Evolutionary conservation across 371 early-diverging fungal species (phyloP).

Genomic region (Globomyces sp.): DNA sequence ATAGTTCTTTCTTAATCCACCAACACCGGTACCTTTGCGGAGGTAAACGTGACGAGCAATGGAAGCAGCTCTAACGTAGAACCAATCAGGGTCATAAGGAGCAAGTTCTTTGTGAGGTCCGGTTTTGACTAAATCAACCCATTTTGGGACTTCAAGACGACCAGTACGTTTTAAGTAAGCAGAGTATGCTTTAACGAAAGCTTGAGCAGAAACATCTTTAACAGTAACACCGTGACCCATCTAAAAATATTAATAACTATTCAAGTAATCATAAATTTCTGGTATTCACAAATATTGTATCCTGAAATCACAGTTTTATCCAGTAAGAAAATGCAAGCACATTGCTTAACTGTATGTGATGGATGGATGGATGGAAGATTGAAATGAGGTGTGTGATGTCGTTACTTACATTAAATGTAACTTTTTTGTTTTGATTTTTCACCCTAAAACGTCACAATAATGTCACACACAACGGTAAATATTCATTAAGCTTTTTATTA

Average conservation of each 20-base stretch:
- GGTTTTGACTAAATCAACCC: conserved; percentile 98
- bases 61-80: conserved; percentile 94
- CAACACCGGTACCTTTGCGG: conserved; percentile 90
- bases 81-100: conserved; percentile 98
- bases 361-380: too few relatives aligned
- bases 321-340: too few relatives aligned
- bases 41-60: conserved; percentile 98
- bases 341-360: too few relatives aligned
- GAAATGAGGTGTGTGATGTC: too few relatives aligned
- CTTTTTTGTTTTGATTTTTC: too few relatives aligned
- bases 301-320: too few relatives aligned
- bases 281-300: too few relatives aligned
- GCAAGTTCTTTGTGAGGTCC: conserved; percentile 93
- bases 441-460: too few relatives aligned
- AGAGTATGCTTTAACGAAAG: conserved; percentile 96
- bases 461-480: too few relatives aligned
- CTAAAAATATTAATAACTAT: not conserved
- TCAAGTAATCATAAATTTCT: not conserved
- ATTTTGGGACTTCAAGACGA: conserved; percentile 96
- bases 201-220: conserved; percentile 95
- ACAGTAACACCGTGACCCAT: conserved; percentile 74
- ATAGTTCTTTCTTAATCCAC: conserved; percentile 89
- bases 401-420: too few relatives aligned
- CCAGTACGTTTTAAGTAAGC: conserved; percentile 97
- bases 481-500: too few relatives aligned